Percentiles rank a stretch among this genome's conserved stretches.
phyloP scores from a whole-genome alignment of 108 stramenopile species.

The Stephanodiscus triporus region DNA sequence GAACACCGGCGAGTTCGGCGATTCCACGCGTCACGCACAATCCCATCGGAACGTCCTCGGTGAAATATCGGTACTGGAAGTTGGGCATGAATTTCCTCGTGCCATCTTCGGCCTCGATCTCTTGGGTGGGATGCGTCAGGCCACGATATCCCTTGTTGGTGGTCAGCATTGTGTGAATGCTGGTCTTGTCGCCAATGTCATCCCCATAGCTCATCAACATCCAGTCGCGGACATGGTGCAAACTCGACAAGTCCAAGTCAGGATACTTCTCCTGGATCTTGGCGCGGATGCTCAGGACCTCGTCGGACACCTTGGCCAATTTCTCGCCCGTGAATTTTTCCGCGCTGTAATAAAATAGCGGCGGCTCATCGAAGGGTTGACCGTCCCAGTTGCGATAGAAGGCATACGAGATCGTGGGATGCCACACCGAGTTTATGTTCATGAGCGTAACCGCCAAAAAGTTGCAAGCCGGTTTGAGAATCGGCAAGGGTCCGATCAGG shows the following conservation, averaged over 20 bases:
- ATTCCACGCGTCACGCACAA: constrained; percentile 60
- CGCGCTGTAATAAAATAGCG: constrained; percentile 62
- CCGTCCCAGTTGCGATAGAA: constrained; percentile 56
- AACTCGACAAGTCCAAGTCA: constrained; percentile 25
- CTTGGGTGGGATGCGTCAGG: constrained; percentile 55
- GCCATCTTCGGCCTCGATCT: constrained; percentile 24
- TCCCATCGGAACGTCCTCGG: constrained; percentile 66
- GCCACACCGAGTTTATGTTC: constrained; percentile 68
- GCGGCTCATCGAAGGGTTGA: constrained; percentile 56
- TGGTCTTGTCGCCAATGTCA: constrained; percentile 60
- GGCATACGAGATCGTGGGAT: constrained; percentile 59
- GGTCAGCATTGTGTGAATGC: constrained; percentile 53
- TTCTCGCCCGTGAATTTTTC: constrained; percentile 62
- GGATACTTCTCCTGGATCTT: constrained; percentile 50
- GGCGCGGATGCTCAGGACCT: constrained; percentile 46
- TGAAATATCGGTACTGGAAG: constrained; percentile 64
- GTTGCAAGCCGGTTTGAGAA: constrained; percentile 52
- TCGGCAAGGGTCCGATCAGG: constrained; percentile 40
- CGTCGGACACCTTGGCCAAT: constrained; percentile 48
- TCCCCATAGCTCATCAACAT: constrained; percentile 59
- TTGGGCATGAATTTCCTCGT: constrained; percentile 58
- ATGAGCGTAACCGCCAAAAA: constrained; percentile 62
- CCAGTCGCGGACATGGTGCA: constrained; percentile 60
- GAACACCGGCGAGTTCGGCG: constrained; percentile 60
- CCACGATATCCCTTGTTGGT: constrained; percentile 68